Evolutionary conservation across 441 rosid species (phyloP), one percentile per base, ranked within the genome.

Genomic region (Euphorbia schlechtendalii): DNA sequence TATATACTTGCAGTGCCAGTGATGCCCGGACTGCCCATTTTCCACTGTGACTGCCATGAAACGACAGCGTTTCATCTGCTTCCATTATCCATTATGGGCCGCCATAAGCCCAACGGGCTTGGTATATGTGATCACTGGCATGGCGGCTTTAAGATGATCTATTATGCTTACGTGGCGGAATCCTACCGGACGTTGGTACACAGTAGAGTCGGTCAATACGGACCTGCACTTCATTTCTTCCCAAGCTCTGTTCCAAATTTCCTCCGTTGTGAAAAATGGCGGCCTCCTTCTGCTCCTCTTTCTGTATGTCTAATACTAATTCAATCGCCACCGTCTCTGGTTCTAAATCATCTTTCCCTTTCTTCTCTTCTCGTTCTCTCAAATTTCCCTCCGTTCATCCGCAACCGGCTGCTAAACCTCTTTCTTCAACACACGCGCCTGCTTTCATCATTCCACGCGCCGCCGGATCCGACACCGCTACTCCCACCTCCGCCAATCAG

Each of bases 1-100:
- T 69, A 64, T 63, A 75, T 66, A 72, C 63, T 38, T 12, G 12
- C n/a, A n/a, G n/a, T n/a, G n/a, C n/a, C n/a, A n/a, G 21, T 10
- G 27, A 54, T 20, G 63, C 61, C 72, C n/a, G 45, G 70, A 36
- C 80, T 75, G 79, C 66, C 65, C 69, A 61, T 67, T 68, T 48
- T 45, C 13, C 9, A 6, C n/a, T n/a, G n/a, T n/a, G n/a, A n/a
- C n/a, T n/a, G n/a, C n/a, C n/a, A n/a, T n/a, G n/a, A 32, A 32
- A 32, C 34, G 34, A 32, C 34, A 32, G 3, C 34, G 34, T 32
- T 32, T 32, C 34, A 32, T 32, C 34, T 32, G 3, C 34, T 32
- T 32, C 6, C 34, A 32, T 32, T 32, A n/a, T n/a, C n/a, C n/a
- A n/a, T n/a, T n/a, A n/a, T n/a, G n/a, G n/a, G n/a, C n/a, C n/a